These are phyloP conservation scores for Orobanche coerulescens DNA, from an alignment of 257 asterid genomes.

Conservation along the genomic window DNA sequence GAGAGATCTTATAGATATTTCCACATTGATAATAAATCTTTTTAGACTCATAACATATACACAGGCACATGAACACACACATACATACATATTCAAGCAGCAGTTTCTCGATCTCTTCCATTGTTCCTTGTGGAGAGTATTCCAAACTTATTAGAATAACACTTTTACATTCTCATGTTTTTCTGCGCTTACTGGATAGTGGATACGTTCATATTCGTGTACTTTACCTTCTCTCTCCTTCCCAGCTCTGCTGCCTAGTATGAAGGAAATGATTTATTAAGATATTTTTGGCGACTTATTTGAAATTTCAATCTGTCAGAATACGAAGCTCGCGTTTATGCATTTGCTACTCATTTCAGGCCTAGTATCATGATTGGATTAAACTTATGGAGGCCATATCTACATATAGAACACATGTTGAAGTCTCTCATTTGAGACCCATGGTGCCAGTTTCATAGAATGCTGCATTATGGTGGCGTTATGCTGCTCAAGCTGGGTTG, in stretches of 20 bases:
- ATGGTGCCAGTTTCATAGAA: constrained; percentile 54
- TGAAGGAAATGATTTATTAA: too few relatives aligned
- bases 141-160: constrained; percentile 1
- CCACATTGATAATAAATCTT: too few relatives aligned
- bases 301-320: constrained; percentile 12
- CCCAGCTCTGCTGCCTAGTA: too few relatives aligned
- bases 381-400: constrained; percentile 94
- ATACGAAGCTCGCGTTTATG: constrained; percentile 13
- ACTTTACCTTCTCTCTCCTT: too few relatives aligned
- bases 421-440: constrained; percentile 89
- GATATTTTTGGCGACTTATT: neutral
- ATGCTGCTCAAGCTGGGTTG: constrained; percentile 87
- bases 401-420: constrained; percentile 62
- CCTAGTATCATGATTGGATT: constrained; percentile 98
- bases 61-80: too few relatives aligned
- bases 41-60: too few relatives aligned
- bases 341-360: constrained; percentile 43
- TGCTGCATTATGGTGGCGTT: constrained; percentile 84
- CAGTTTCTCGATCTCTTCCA: constrained; percentile 17
- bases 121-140: constrained; percentile 15
- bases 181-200: too few relatives aligned
- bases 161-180: neutral
- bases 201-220: too few relatives aligned
- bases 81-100: neutral
- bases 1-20: constrained; percentile 1